phyloP scores from a whole-genome alignment of 371 early-diverging fungal species.

The Lichtheimia ramosa region DNA sequence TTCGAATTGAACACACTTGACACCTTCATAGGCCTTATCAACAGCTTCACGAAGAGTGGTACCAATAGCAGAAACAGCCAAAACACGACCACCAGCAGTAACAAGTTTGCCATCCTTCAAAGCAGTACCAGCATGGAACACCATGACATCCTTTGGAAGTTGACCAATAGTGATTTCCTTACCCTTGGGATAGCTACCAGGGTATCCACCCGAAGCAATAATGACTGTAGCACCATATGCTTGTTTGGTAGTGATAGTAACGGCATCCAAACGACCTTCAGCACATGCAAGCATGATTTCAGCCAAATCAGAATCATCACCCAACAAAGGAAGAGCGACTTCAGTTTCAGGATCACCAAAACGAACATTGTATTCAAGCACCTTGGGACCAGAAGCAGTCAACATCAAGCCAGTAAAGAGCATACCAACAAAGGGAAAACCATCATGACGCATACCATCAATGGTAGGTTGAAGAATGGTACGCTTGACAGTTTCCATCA shows the following conservation, averaged over 20 bases:
- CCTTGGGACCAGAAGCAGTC: slow-evolving; percentile 85
- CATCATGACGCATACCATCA: slow-evolving; percentile 94
- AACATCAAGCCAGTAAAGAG: slow-evolving; percentile 97
- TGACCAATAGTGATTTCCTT: slow-evolving; percentile 67
- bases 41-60: slow-evolving; percentile 73
- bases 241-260: slow-evolving; percentile 69
- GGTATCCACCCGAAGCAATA: slow-evolving; percentile 91
- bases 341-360: slow-evolving; percentile 99
- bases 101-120: slow-evolving; percentile 57
- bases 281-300: slow-evolving; percentile 82
- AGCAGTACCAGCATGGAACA: slow-evolving; percentile 95
- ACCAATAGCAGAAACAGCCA: slow-evolving; percentile 87
- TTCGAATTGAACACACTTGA: slow-evolving; percentile 77
- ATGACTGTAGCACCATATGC: slow-evolving; percentile 91
- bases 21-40: slow-evolving; percentile 71
- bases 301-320: slow-evolving; percentile 81
- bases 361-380: slow-evolving; percentile 95
- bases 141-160: slow-evolving; percentile 51
- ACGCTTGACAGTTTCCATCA: slow-evolving; percentile 72
- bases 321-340: slow-evolving; percentile 88
- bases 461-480: slow-evolving; percentile 89
- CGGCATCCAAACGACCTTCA: slow-evolving; percentile 90
- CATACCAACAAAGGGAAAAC: slow-evolving; percentile 95
- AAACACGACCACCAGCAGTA: slow-evolving; percentile 95
- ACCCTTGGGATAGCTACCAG: slow-evolving; percentile 84